These are phyloP conservation scores for Striga asiatica DNA, from an alignment of 257 asterid species.

Conservation along the genomic window DNA sequence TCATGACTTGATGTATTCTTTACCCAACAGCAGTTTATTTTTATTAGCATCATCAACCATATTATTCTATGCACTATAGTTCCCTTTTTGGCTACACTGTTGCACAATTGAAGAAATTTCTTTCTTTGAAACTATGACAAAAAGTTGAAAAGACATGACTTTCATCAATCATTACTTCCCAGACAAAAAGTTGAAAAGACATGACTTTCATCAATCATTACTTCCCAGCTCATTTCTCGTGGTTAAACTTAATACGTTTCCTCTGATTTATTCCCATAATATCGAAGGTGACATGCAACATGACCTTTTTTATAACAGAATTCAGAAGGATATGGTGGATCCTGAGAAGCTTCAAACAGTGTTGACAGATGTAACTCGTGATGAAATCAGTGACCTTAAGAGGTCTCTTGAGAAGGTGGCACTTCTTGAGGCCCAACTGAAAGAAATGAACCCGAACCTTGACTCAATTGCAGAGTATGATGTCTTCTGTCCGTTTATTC, in stretches of 20 bases:
- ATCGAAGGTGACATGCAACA: too few species aligned
- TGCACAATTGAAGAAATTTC: too few species aligned
- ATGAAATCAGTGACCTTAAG: constrained; percentile 44
- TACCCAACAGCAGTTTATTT: constrained; percentile 1
- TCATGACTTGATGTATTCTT: too few species aligned
- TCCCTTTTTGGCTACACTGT: too few species aligned
- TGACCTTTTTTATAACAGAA: neutral
- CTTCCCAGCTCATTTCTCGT: too few species aligned
- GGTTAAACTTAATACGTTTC: too few species aligned
- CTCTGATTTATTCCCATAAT: too few species aligned
- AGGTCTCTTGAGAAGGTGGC: constrained; percentile 73
- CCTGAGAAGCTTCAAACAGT: constrained; percentile 64
- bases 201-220: too few species aligned
- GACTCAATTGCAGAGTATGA: constrained; percentile 89
- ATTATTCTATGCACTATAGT: too few species aligned
- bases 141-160: constrained; percentile 52
- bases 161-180: too few species aligned
- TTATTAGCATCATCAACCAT: constrained; percentile 24
- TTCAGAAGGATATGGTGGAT: constrained; percentile 81
- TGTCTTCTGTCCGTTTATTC: neutral
- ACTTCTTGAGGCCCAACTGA: constrained; percentile 80
- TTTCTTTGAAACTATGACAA: too few species aligned
- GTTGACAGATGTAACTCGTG: constrained; percentile 47
- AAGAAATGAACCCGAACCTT: constrained; percentile 92
- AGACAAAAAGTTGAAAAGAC: too few species aligned